A percentile compares a stretch with the other conserved stretches of the same genome.
These are phyloP conservation scores for Alternaria panax DNA, from an alignment of 2,329 filamentous ascomycete species.

Conservation along the genomic window DNA sequence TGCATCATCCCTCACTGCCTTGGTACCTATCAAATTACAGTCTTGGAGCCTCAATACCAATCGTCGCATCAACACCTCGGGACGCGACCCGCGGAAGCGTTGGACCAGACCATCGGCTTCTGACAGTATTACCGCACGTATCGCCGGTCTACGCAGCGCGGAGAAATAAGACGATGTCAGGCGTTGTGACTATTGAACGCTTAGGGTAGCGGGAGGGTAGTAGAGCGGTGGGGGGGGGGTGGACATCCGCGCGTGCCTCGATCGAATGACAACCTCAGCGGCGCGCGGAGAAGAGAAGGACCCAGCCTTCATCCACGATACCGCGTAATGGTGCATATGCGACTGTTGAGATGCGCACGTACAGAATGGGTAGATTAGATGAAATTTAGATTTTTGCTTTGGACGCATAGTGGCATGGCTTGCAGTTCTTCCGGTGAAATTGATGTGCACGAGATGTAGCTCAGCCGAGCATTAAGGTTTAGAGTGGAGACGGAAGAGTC, in stretches of 20 bases:
- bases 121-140: background rate
- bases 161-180: background rate
- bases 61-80: background rate
- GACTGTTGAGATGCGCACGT: background rate
- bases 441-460: background rate
- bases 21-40: background rate
- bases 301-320: too few species aligned
- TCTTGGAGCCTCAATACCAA: background rate
- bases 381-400: background rate
- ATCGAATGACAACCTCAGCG: background rate
- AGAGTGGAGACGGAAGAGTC: background rate
- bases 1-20: background rate
- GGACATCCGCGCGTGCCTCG: background rate
- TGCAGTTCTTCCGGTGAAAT: background rate
- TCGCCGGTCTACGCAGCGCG: background rate
- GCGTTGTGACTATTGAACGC: background rate
- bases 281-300: background rate
- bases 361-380: background rate
- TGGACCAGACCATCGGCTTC: background rate
- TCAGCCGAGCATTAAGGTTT: background rate
- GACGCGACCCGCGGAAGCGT: background rate
- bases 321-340: background rate
- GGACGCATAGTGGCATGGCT: background rate
- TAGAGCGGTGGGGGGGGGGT: background rate
- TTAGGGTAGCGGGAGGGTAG: background rate